These are phyloP conservation scores for Liriodendron chinense DNA, from an alignment of 164 flowering plant species.

Conservation along the genomic window DNA sequence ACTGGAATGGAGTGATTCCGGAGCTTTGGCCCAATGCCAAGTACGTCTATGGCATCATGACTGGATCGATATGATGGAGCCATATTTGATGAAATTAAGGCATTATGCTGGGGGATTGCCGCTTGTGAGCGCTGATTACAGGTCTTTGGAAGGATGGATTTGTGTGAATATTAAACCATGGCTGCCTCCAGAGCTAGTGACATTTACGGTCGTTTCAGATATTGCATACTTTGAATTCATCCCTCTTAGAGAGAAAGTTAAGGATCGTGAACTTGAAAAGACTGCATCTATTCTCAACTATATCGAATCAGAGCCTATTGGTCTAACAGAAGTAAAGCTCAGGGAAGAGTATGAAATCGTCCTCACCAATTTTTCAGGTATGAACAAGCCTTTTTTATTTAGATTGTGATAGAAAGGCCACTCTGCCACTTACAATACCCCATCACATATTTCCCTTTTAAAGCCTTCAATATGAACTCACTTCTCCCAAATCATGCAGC, in stretches of 20 bases:
- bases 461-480: no score
- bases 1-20: slow-evolving; percentile 87
- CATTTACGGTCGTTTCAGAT: slow-evolving; percentile 79
- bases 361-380: slow-evolving; percentile 85
- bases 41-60: slow-evolving; percentile 89
- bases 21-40: slow-evolving; percentile 80
- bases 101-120: slow-evolving; percentile 82
- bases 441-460: no score
- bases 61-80: slow-evolving; percentile 99
- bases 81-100: slow-evolving; percentile 77
- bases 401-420: no score
- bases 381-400: no score
- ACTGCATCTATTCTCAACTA: slow-evolving; percentile 4
- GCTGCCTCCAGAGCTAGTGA: slow-evolving; percentile 66
- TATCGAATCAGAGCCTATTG: slow-evolving; percentile 51
- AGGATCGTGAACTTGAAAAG: slow-evolving; percentile 14
- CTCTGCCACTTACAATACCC: no score
- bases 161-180: slow-evolving; percentile 80
- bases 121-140: slow-evolving; percentile 75
- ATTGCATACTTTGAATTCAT: slow-evolving; percentile 88
- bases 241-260: slow-evolving; percentile 35
- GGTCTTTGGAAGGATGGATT: slow-evolving; percentile 95
- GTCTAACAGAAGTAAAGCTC: slow-evolving; percentile 71
- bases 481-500: no score
- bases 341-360: slow-evolving; percentile 88